Evolutionary conservation across 1,284 basidiomycete genomes (phyloP), one percentile per base, ranked within the genome.

Genomic region (Cryptococcus floricola): DNA sequence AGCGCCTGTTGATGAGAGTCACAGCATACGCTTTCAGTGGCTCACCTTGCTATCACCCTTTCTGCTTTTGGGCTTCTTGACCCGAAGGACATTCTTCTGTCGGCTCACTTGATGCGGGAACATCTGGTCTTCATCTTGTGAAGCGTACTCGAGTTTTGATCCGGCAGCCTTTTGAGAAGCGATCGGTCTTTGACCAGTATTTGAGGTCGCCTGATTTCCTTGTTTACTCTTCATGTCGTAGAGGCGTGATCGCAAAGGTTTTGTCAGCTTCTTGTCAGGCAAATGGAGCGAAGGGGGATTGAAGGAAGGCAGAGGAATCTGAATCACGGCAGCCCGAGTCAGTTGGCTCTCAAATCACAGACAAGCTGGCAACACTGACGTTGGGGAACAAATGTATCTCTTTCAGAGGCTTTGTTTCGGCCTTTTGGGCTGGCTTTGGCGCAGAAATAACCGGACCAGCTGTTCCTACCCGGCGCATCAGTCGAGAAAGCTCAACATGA

Each of bases 351-450:
- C 23, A 23, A 23, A 23, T 23, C 23, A 23, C 23, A 23, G 2
- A 48, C 18, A 18, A 44, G 37, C 25, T 13, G 16, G 19, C 10
- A 19, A 19, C 23, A 45, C 63, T 53, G 45, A 69, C 68, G 12
- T 67, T 52, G 2, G 65, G 64, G 2, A 59, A 55, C 3, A 72
- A 54, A 28, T 67, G 57, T 9, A 72, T 69, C 50, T 67, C 61
- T 28, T 43, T 49, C n/a, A 63, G 45, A 4, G 45, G 34, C 18
- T 37, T 19, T 28, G 31, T 16, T 13, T 39, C 39, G 28, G 10
- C 14, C 28, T 39, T 37, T 9, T 14, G n/a, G 42, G n/a, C 28
- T n/a, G 16, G 19, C 14, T 39, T 38, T 34, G 38, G n/a, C 34
- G 48, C 18, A 34, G 31, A 38, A 49, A 7, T n/a, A 12, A 18